Percentiles rank a stretch among this genome's conserved stretches.
Evolutionary conservation across 2,329 filamentous ascomycete genomes (phyloP).

Genomic region (Alternaria hordeiaustralica): DNA sequence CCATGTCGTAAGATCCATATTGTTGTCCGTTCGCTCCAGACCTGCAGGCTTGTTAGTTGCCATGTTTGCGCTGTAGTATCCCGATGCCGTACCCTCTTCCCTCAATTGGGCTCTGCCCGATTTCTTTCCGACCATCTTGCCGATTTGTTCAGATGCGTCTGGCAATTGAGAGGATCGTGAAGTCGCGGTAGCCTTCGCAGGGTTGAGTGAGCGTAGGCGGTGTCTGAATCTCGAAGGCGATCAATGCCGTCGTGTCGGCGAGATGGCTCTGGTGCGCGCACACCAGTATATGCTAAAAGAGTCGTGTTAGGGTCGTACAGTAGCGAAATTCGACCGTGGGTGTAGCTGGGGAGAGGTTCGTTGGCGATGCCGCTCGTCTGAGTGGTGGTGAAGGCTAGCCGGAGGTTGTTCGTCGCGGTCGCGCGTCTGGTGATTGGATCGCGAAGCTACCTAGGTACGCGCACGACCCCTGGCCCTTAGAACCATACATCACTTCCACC

Average conservation of each 20-base stretch:
- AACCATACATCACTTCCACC: background rate
- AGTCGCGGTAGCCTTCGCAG: background rate
- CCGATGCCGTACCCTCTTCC: conserved; percentile 60
- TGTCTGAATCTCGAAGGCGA: background rate
- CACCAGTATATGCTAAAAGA: background rate
- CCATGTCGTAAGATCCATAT: conserved; percentile 95
- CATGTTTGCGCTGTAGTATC: background rate
- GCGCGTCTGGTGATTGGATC: conserved; percentile 26
- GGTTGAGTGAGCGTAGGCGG: background rate
- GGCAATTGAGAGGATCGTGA: background rate
- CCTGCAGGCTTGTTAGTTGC: conserved; percentile 60
- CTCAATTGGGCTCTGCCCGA: conserved; percentile 66
- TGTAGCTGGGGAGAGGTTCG: background rate
- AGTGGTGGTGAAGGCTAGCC: conserved; percentile 4
- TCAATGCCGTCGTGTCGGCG: background rate
- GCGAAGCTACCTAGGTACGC: conserved; percentile 1
- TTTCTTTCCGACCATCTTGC: conserved; percentile 69
- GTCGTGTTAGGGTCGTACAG: background rate
- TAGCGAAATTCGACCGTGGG: background rate
- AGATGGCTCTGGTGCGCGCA: background rate
- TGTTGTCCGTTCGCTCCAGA: conserved; percentile 95
- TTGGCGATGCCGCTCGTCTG: background rate
- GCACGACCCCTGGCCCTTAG: background rate
- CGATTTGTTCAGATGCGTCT: background rate
- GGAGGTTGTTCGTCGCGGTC: conserved; percentile 17